These are phyloP conservation scores for Fusarium concolor DNA, from an alignment of 2,329 filamentous ascomycete species.

Conservation along the genomic window DNA sequence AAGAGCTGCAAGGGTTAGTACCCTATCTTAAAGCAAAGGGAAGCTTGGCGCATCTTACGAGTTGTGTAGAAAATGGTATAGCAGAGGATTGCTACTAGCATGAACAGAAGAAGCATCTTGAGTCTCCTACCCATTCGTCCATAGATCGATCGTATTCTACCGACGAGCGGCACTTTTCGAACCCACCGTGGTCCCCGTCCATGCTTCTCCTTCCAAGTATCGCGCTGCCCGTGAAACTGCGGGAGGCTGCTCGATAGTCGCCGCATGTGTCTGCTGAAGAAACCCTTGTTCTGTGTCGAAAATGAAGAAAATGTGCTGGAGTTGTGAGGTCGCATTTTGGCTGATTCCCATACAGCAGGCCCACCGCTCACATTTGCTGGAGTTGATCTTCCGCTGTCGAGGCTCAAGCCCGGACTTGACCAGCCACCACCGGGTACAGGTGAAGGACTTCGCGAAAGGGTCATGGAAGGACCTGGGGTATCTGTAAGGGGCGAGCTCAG, in stretches of 20 bases:
- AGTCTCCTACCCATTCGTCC: slow-evolving; percentile 71
- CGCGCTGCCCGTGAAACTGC: slow-evolving; percentile 70
- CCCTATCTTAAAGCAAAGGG: background rate
- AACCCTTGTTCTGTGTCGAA: slow-evolving; percentile 83
- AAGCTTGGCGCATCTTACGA: slow-evolving; percentile 67
- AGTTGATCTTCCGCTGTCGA: slow-evolving; percentile 77
- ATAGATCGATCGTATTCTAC: slow-evolving; percentile 59
- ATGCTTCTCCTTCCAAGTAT: slow-evolving; percentile 83
- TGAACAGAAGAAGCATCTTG: slow-evolving; percentile 71
- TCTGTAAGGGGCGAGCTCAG: slow-evolving; percentile 52
- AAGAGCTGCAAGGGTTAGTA: slow-evolving; percentile 45
- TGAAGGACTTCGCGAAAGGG: slow-evolving; percentile 87
- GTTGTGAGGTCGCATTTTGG: slow-evolving; percentile 80
- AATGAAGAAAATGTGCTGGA: slow-evolving; percentile 82
- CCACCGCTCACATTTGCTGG: slow-evolving; percentile 69
- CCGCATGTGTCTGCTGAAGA: slow-evolving; percentile 87
- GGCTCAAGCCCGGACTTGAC: slow-evolving; percentile 83
- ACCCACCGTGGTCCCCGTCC: slow-evolving; percentile 68
- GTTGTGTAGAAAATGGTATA: slow-evolving; percentile 77
- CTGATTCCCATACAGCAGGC: slow-evolving; percentile 82
- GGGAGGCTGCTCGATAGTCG: slow-evolving; percentile 84
- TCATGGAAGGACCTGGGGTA: slow-evolving; percentile 75
- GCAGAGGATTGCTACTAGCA: slow-evolving; percentile 74
- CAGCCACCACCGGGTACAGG: slow-evolving; percentile 87
- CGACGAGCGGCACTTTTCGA: slow-evolving; percentile 59